Percentiles rank a stretch among this genome's conserved stretches.
phyloP scores from a whole-genome alignment of 305 asterid genomes.

The Solanum hybrid region DNA sequence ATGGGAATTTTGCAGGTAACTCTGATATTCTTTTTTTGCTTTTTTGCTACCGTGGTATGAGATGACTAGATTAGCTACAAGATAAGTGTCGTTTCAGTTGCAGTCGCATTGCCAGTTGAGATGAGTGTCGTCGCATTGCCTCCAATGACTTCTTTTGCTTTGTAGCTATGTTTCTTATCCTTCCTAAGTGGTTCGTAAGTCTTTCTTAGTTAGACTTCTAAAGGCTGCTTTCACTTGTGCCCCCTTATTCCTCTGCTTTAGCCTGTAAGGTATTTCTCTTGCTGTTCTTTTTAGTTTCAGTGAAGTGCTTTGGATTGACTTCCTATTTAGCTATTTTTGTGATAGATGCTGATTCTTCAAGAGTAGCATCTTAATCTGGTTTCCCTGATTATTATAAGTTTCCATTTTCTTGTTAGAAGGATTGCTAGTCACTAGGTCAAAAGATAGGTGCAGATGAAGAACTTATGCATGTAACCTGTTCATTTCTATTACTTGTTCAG shows the following conservation, averaged over 20 bases:
- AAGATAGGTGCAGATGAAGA: not conserved
- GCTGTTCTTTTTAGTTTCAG: not conserved
- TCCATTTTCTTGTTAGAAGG: not conserved
- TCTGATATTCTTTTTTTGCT: not conserved
- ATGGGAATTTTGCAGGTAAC: slow-evolving; percentile 85
- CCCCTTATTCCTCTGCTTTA: not conserved
- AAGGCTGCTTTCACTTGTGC: not conserved
- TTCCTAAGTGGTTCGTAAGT: not conserved
- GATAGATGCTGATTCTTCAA: not conserved
- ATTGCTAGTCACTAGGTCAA: not conserved
- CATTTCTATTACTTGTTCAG: not conserved
- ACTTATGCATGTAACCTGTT: not conserved
- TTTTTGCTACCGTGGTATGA: not conserved
- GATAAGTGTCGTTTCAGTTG: not conserved
- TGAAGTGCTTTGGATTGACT: not conserved
- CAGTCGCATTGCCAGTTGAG: not conserved
- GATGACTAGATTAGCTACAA: not conserved
- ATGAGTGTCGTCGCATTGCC: not conserved
- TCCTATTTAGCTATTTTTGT: not conserved
- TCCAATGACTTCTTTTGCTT: not conserved
- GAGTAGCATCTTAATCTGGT: not conserved
- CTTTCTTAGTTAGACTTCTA: not conserved
- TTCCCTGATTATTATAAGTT: not conserved
- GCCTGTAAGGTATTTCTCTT: not conserved
- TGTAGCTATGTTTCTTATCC: not conserved